phyloP scores from a whole-genome alignment of 345 rosid species.

The Ceriops decandra region DNA sequence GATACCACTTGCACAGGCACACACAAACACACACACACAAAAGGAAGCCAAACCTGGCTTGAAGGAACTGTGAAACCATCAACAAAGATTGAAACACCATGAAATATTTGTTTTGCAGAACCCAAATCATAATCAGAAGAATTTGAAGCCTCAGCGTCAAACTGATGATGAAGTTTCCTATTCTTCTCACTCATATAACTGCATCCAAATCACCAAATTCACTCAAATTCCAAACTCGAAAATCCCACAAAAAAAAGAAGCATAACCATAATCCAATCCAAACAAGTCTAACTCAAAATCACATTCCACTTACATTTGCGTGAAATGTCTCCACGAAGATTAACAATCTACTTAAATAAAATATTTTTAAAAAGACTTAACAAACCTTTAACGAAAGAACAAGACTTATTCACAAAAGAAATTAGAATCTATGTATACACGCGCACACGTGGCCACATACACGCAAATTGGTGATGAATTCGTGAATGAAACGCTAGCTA shows the following conservation, averaged over 20 bases:
- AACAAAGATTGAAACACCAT: constrained; percentile 85
- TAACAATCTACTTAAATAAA: too few relatives aligned
- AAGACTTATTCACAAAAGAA: too few relatives aligned
- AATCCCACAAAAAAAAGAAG: neutral
- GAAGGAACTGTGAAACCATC: constrained; percentile 94
- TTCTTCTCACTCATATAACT: constrained; percentile 89
- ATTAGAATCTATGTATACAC: too few relatives aligned
- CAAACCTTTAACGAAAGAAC: too few relatives aligned
- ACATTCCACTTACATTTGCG: neutral
- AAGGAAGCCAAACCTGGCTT: constrained; percentile 53
- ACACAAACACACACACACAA: neutral
- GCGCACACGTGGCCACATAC: too few relatives aligned
- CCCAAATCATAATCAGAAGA: constrained; percentile 36
- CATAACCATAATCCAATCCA: neutral
- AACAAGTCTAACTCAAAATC: neutral
- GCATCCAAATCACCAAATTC: constrained; percentile 15
- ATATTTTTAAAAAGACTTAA: too few relatives aligned
- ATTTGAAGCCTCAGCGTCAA: constrained; percentile 52
- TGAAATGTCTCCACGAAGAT: too few relatives aligned
- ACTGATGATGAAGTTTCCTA: constrained; percentile 74
- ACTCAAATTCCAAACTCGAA: constrained; percentile 7
- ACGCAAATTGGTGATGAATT: too few relatives aligned
- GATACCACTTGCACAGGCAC: too few relatives aligned
- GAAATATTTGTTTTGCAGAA: constrained; percentile 54
- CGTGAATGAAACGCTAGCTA: too few relatives aligned